Base-by-base conservation (phyloP, 768 basidiomycete genomes). In the Pisolithus microcarpus region DNA sequence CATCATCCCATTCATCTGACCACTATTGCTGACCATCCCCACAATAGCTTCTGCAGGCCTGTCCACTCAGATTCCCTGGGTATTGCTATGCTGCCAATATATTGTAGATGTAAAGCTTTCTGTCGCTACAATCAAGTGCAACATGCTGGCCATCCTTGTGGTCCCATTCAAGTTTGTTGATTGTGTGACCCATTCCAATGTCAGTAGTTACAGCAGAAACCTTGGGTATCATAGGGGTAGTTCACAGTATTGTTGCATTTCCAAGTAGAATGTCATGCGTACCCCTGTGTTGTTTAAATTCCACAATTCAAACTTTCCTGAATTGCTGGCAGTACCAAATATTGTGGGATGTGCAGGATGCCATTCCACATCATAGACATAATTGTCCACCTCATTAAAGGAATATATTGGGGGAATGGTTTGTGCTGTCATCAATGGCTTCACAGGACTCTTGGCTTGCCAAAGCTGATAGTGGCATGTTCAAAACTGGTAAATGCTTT, bases 311-410 rank as follows among this genome's bases (percentile, higher is more conserved):
- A 99, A 97, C 67, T 86, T 88, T 23, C 94, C 96, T 2, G 89
- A 87, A 2, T 95, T 96, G 64, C 98, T 93, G 2, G 91, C 96
- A 4, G 83, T 84, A 19, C 90, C 94, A 65, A 98, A 99, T 43
- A 94, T 54, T 1, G 95, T 91, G 13, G 96, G 96, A 69, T 99
- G 94, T 15, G 81, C 75, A 6, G 95, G 93, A 65, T 99, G 96
- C 96, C 96, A 99, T 65, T 87, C 90, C 43, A 91, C 94, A 71
- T 97, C 96, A 70, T 96, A 98, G 9, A 99, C 95, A 65, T 98
- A 97, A 66, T 99, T 96, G 63, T 94, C 92, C 11, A 93, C 90
- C 67, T 97, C 95, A 58, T 99, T 95, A 61, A 99, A 98, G 38
- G 91, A 92, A 65, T 94, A 87, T 21, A 98, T 58, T 3, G 95